These are phyloP conservation scores for Oldenlandia corymbosa DNA, from an alignment of 257 asterid species.

Conservation along the genomic window DNA sequence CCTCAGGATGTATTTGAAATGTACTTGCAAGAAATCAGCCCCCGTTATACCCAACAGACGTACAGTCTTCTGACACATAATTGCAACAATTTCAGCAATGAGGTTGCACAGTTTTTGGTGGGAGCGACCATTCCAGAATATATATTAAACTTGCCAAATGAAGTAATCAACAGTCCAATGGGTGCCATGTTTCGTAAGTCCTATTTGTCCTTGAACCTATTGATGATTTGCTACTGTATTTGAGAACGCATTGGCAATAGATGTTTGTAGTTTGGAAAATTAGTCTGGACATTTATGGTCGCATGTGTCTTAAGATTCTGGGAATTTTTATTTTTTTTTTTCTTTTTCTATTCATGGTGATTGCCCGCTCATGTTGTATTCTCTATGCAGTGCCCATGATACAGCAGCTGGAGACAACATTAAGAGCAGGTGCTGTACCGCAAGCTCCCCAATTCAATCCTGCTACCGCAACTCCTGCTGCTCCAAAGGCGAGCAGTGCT, in stretches of 20 bases:
- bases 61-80: constrained; percentile 79
- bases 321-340: too few relatives aligned
- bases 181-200: constrained; percentile 77
- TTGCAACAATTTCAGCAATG: constrained; percentile 93
- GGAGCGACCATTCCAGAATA: constrained; percentile 72
- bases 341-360: too few relatives aligned
- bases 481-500: constrained; percentile 21
- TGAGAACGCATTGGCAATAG: too few relatives aligned
- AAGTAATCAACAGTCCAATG: constrained; percentile 86
- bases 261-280: not conserved
- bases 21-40: constrained; percentile 73
- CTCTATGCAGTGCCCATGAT: constrained; percentile 82
- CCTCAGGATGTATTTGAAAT: constrained; percentile 81
- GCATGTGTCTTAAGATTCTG: too few relatives aligned
- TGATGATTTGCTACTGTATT: not conserved
- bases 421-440: constrained; percentile 81
- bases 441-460: constrained; percentile 71
- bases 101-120: constrained; percentile 81
- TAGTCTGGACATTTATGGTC: too few relatives aligned
- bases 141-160: constrained; percentile 79
- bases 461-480: constrained; percentile 31
- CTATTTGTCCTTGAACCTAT: not conserved
- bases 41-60: constrained; percentile 80
- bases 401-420: constrained; percentile 67
- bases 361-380: not conserved